Base-by-base conservation (phyloP, 1,139 yeast species). In the Scheffersomyces insectosa region DNA sequence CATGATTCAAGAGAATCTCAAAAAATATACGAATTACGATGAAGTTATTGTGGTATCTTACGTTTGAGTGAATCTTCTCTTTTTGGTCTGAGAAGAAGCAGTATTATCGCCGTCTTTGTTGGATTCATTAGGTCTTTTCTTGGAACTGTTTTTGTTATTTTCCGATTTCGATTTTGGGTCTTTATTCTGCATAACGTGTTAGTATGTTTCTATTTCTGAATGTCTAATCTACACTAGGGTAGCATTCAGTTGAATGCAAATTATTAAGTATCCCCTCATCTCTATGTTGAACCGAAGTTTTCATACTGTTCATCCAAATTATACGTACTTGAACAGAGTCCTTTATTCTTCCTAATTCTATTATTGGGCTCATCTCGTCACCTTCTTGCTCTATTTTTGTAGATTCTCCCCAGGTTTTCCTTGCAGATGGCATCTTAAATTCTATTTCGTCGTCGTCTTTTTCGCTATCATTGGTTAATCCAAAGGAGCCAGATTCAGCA, bases 321-420 rank as follows among this genome's bases (percentile, higher is more conserved):
- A 20, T 20, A 20, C 31, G 13, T 28, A 28, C 31, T 12, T 28
- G 12, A 10, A 31, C 20, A 9, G 35, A 20, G 16, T 28, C 30
- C 13, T 33, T 15, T 30, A 27, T 16, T 33, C 28, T 28, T 20
- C n/a, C 31, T 16, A 30, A 20, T 31, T 35, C 41, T 31, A 30
- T 38, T 27, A 20, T 34, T 28, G 16, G 29, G 25, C 25, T 20
- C 8, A 20, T 20, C 23, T 23, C 36, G 14, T 31, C 31, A n/a
- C 23, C 29, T 9, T 28, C 33, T 9, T 33, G 29, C 14, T 6
- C 33, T 31, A 12, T n/a, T 5, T 31, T 39, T 5, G 33, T 23
- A 2, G 44, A 36, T 10, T 39, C 43, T n/a, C 51, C 51, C 46
- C 47, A 49, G 2, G 42, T 42, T 16, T 44, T 41, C 32, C 52